phyloP scores from a whole-genome alignment of 768 basidiomycete species.

The Gloeophyllum trabeum region DNA sequence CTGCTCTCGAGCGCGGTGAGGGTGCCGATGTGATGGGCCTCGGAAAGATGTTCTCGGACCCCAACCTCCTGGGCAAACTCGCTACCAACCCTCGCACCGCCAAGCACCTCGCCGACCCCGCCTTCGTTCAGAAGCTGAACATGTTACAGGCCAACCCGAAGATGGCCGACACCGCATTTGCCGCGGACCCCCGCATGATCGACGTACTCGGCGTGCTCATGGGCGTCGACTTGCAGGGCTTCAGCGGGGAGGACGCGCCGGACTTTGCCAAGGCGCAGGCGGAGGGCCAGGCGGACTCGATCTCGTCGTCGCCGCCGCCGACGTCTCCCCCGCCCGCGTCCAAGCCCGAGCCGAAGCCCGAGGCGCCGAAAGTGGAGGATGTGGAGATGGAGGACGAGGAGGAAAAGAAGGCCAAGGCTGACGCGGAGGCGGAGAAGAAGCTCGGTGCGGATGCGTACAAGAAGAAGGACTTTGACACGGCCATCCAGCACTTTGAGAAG shows the following conservation, averaged over 20 bases:
- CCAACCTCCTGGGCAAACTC: conserved; percentile 72
- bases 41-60: conserved; percentile 74
- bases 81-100: conserved; percentile 80
- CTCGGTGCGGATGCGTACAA: conserved; percentile 78
- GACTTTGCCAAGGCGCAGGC: conserved; percentile 26
- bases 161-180: conserved; percentile 29
- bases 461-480: conserved; percentile 70
- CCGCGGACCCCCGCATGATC: conserved; percentile 83
- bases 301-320: conserved; percentile 18
- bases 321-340: conserved; percentile 23
- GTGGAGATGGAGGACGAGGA: conserved; percentile 51
- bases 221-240: conserved; percentile 87
- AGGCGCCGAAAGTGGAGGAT: conserved; percentile 46
- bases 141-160: not conserved
- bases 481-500: conserved; percentile 63
- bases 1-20: conserved; percentile 5
- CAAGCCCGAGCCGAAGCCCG: conserved; percentile 29
- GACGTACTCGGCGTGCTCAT: conserved; percentile 87
- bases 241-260: conserved; percentile 71
- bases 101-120: conserved; percentile 73
- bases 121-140: conserved; percentile 62
- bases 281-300: too few relatives aligned
- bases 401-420: conserved; percentile 63
- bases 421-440: conserved; percentile 72
- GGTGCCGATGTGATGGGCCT: conserved; percentile 49